Evolutionary conservation across 2,329 filamentous ascomycete species (phyloP).

Genomic region (Clarireedia homoeocarpa): DNA sequence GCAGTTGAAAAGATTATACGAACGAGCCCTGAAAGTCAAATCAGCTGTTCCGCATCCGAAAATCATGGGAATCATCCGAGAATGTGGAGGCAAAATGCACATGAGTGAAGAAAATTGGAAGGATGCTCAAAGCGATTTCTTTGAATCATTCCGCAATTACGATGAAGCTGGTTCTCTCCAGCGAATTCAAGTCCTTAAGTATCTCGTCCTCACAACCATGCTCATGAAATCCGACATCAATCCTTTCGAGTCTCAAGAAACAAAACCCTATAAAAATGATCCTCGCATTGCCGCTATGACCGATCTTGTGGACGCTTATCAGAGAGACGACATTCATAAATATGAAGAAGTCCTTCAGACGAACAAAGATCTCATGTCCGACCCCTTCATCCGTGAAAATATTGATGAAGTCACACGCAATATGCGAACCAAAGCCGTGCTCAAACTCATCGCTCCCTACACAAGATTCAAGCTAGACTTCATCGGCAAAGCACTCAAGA

Average conservation of each 20-base stretch:
- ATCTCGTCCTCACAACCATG: slow-evolving; percentile 94
- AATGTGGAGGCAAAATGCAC: slow-evolving; percentile 99
- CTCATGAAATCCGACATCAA: slow-evolving; percentile 98
- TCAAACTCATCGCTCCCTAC: slow-evolving; percentile 92
- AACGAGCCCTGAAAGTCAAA: slow-evolving; percentile 81
- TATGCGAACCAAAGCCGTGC: slow-evolving; percentile 91
- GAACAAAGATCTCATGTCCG: slow-evolving; percentile 81
- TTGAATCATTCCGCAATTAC: slow-evolving; percentile 97
- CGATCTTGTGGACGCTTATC: slow-evolving; percentile 91
- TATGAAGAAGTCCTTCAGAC: slow-evolving; percentile 84
- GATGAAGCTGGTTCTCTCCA: slow-evolving; percentile 96
- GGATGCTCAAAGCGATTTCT: slow-evolving; percentile 93
- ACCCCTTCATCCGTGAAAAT: slow-evolving; percentile 96
- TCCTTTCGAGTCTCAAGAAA: slow-evolving; percentile 97
- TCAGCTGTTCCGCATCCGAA: slow-evolving; percentile 98
- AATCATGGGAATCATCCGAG: slow-evolving; percentile 98
- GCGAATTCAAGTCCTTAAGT: slow-evolving; percentile 94
- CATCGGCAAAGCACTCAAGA: slow-evolving; percentile 82
- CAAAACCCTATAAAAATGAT: slow-evolving; percentile 95
- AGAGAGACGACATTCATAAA: slow-evolving; percentile 84
- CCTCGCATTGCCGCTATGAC: slow-evolving; percentile 96
- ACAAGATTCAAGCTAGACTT: slow-evolving; percentile 83
- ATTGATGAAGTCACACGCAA: slow-evolving; percentile 98
- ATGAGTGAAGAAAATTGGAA: slow-evolving; percentile 99
- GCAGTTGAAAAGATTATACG: slow-evolving; percentile 85